phyloP scores from a whole-genome alignment of 2,329 filamentous ascomycete species.

The Scedosporium apiospermum region DNA sequence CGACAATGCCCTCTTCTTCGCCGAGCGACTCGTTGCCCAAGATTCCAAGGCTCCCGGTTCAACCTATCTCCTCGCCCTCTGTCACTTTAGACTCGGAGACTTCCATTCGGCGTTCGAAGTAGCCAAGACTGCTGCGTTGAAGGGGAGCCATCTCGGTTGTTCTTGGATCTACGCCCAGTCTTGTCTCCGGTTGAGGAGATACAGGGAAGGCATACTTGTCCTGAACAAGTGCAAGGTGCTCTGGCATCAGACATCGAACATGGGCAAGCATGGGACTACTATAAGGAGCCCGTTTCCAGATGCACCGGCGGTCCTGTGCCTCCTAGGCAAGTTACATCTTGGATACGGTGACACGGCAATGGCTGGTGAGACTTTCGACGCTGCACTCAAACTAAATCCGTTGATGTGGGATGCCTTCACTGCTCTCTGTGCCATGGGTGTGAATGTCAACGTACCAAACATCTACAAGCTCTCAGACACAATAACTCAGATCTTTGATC shows the following conservation, averaged over 20 bases:
- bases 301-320: conserved; percentile 69
- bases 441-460: conserved; percentile 70
- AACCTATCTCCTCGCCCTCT: conserved; percentile 73
- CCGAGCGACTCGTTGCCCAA: conserved; percentile 75
- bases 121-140: conserved; percentile 60
- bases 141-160: conserved; percentile 73
- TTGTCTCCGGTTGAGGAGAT: conserved; percentile 68
- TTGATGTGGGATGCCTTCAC: conserved; percentile 98
- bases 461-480: conserved; percentile 68
- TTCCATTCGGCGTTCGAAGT: conserved; percentile 78
- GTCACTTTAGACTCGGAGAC: conserved; percentile 74
- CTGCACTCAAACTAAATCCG: conserved; percentile 79
- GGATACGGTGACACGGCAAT: conserved; percentile 75
- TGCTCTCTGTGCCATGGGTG: conserved; percentile 77
- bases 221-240: conserved; percentile 71
- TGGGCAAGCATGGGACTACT: conserved; percentile 75
- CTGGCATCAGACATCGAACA: conserved; percentile 67
- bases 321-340: conserved; percentile 81
- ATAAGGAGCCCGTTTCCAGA: conserved; percentile 70
- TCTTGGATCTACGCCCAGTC: conserved; percentile 87
- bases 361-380: conserved; percentile 79
- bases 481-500: conserved; percentile 38
- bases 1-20: conserved; percentile 88
- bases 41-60: conserved; percentile 75
- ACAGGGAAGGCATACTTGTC: conserved; percentile 71